phyloP scores from a whole-genome alignment of 2,329 filamentous ascomycete genomes.

The Penicillium sp. region DNA sequence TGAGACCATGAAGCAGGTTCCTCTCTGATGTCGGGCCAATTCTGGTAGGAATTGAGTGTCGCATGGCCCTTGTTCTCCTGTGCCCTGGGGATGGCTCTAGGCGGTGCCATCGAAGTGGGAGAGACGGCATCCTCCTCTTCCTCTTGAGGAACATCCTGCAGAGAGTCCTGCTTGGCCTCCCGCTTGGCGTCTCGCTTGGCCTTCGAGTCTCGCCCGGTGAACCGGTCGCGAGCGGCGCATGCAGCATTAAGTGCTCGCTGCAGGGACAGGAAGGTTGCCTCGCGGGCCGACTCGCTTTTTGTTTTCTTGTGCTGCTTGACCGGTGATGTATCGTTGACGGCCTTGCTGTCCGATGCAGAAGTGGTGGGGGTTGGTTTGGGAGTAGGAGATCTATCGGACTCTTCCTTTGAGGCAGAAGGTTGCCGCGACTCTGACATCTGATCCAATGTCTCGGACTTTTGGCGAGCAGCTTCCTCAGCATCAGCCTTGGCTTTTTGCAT shows the following conservation, averaged over 20 bases:
- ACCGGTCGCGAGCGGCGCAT: constrained; percentile 36
- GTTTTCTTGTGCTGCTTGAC: constrained; percentile 36
- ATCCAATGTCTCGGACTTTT: constrained; percentile 26
- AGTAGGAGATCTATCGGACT: constrained; percentile 23
- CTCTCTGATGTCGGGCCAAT: constrained; percentile 28
- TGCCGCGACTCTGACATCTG: constrained; percentile 22
- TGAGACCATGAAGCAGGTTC: constrained; percentile 26
- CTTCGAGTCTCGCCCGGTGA: constrained; percentile 20
- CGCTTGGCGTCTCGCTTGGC: constrained; percentile 5
- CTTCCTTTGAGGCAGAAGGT: constrained; percentile 19
- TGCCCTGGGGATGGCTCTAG: constrained; percentile 10
- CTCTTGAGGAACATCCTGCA: constrained; percentile 15
- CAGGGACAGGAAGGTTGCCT: constrained; percentile 42
- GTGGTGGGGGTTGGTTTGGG: constrained; percentile 27
- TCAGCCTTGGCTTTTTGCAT: constrained; percentile 40
- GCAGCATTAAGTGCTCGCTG: constrained; percentile 43
- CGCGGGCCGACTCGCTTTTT: constrained; percentile 36
- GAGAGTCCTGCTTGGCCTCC: background rate
- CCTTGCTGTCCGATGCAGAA: constrained; percentile 20
- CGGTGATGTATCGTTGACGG: constrained; percentile 15
- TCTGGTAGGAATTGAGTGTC: constrained; percentile 22
- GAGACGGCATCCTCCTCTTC: constrained; percentile 27
- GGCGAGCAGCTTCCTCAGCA: constrained; percentile 33
- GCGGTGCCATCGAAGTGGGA: constrained; percentile 25
- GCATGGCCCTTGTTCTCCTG: constrained; percentile 14